These are phyloP conservation scores for Vigna trinervia DNA, from an alignment of 306 rosid genomes.

Conservation along the genomic window DNA sequence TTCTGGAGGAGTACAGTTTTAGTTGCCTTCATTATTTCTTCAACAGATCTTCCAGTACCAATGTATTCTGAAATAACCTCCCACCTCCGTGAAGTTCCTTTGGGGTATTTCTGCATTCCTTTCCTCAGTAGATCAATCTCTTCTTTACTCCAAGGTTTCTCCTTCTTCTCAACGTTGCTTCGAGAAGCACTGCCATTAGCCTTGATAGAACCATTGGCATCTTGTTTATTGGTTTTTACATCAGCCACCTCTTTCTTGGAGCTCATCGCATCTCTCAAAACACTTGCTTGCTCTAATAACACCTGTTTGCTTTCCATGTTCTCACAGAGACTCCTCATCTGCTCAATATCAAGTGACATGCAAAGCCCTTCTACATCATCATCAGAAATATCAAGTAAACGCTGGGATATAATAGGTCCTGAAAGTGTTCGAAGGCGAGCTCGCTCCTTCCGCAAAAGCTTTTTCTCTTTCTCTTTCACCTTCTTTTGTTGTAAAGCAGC, in stretches of 20 bases:
- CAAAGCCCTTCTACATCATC: conserved; percentile 89
- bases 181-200: conserved; percentile 56
- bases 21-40: conserved; percentile 95
- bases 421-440: conserved; percentile 81
- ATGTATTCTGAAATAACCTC: conserved; percentile 95
- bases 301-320: conserved; percentile 71
- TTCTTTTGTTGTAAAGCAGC: conserved; percentile 82
- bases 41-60: conserved; percentile 92
- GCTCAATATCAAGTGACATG: conserved; percentile 64
- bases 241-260: conserved; percentile 50
- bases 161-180: conserved; percentile 75
- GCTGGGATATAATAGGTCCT: conserved; percentile 60
- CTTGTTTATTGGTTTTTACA: conserved; percentile 53
- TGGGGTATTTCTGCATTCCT: conserved; percentile 87
- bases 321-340: conserved; percentile 72
- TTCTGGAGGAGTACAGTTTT: conserved; percentile 95
- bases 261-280: conserved; percentile 63
- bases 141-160: conserved; percentile 92
- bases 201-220: conserved; percentile 58
- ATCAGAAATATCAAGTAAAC: conserved; percentile 58
- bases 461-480: conserved; percentile 92
- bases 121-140: conserved; percentile 90
- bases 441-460: conserved; percentile 91
- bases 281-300: conserved; percentile 58
- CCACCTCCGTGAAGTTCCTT: conserved; percentile 98